Evolutionary conservation across 2,329 filamentous ascomycete species (phyloP).

Genomic region (Macrophomina pseudophaseolina): DNA sequence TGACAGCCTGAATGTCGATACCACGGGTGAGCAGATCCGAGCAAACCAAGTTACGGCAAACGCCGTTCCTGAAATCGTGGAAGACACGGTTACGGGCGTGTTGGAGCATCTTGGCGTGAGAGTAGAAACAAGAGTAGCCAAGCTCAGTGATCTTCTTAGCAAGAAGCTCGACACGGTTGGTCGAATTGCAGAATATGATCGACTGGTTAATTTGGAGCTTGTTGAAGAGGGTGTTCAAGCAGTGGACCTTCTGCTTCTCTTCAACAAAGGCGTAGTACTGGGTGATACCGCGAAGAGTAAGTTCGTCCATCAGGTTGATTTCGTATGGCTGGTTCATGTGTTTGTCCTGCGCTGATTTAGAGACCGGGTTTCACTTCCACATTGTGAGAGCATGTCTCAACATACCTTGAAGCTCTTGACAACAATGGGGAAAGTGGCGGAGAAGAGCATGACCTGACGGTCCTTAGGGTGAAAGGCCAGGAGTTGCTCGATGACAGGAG

Average conservation of each 20-base stretch:
- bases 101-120: conserved; percentile 97
- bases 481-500: conserved; percentile 94
- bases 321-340: conserved; percentile 97
- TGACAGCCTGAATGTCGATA: conserved; percentile 99
- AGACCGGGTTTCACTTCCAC: conserved; percentile 23
- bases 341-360: conserved; percentile 67
- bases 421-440: conserved; percentile 93
- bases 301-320: conserved; percentile 99
- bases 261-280: conserved; percentile 99
- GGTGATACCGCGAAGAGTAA: conserved; percentile 95
- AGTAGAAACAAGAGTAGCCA: conserved; percentile 99
- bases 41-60: conserved; percentile 97
- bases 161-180: conserved; percentile 93
- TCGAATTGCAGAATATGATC: conserved; percentile 99
- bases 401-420: conserved; percentile 87
- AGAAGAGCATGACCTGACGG: conserved; percentile 99
- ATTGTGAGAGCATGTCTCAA: neutral
- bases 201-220: conserved; percentile 99
- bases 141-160: conserved; percentile 99
- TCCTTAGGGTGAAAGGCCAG: conserved; percentile 96
- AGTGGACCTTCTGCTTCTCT: conserved; percentile 99
- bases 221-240: conserved; percentile 97
- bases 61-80: conserved; percentile 97
- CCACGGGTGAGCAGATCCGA: conserved; percentile 96
- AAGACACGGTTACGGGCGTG: conserved; percentile 97